Base-by-base conservation (phyloP, 805 yeast genomes). In the Schizosaccharomyces octosporus region DNA sequence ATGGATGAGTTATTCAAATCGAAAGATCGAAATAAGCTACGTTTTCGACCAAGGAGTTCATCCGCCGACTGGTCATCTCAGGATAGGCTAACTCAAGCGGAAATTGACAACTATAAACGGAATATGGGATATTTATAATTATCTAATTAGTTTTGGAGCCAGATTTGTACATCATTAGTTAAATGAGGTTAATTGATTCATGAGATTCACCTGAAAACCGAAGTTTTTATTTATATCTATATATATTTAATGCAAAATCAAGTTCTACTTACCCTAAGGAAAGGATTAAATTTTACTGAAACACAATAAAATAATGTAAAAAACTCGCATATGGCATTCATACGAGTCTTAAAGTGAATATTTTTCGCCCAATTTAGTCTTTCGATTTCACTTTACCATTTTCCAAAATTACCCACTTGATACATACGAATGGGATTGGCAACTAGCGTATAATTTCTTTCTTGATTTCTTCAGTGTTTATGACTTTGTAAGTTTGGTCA, bases 1-100 rank as follows among this genome's bases (percentile, higher is more conserved):
- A 80, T 83, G 72, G 86, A 81, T 61, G 87, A 82, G 64, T 79
- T 85, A 3, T 86, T 85, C 67, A 77, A 75, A 42, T 66, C 64
- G 45, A 61, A 64, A 48, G 62, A 80, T 2, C 73, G 76, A 61
- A 59, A 66, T 7, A 69, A 77, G 2, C 74, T 81, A n/a, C 75
- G 78, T 64, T 72, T 76, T 62, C 74, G 84, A 64, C 77, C 81
- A 1, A 75, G 81, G 57, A 78, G 80, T 19, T 77, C 85, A 1
- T 78, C 81, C 2, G 74, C 78, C 3, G 72, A 73, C 63, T 78
- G 80, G 81, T 69, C 76, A 0, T 75, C 74, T 3, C 71, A 73
- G 41, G 81, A 78, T 63, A 72, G 72, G 61, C 69, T 77, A 64
- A 72, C 79, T 11, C 67, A 69, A 24, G 73, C 74, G 63, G 83